phyloP scores from a whole-genome alignment of 2,329 filamentous ascomycete species.

The Aspergillus sp. region DNA sequence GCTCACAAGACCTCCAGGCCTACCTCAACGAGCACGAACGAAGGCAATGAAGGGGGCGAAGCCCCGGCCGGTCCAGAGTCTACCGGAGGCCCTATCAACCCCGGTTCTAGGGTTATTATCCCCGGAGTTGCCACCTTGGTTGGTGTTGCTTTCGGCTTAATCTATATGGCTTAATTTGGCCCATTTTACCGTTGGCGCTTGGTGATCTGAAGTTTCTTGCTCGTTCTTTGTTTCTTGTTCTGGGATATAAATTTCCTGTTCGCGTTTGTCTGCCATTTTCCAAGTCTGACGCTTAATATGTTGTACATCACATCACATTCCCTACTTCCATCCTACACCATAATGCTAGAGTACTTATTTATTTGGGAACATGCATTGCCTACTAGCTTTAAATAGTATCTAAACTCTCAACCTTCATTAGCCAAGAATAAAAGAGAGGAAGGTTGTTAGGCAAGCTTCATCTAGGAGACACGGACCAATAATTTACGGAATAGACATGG shows the following conservation, averaged over 20 bases:
- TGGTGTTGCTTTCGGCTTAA: constrained; percentile 16
- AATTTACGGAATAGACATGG: background rate
- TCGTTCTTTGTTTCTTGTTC: background rate
- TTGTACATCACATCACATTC: too few species aligned
- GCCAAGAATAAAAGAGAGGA: too few species aligned
- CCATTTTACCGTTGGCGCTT: background rate
- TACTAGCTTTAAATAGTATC: too few species aligned
- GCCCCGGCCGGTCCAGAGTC: constrained; percentile 13
- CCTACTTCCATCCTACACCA: too few species aligned
- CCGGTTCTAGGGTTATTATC: constrained; percentile 26
- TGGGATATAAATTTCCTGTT: background rate
- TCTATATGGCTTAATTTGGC: constrained; percentile 26
- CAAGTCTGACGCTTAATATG: too few species aligned
- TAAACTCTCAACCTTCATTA: too few species aligned
- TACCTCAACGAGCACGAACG: constrained; percentile 11
- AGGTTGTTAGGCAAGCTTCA: too few species aligned
- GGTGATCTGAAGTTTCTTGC: background rate
- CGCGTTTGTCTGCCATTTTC: too few species aligned
- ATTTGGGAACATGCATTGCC: too few species aligned
- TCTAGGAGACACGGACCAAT: too few species aligned
- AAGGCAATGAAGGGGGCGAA: constrained; percentile 6
- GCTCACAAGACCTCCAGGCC: constrained; percentile 7
- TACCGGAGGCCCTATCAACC: constrained; percentile 16
- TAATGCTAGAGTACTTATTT: too few species aligned
- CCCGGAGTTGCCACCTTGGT: constrained; percentile 25